phyloP scores from a whole-genome alignment of 768 basidiomycete species.

The Pleurotus eryngii region DNA sequence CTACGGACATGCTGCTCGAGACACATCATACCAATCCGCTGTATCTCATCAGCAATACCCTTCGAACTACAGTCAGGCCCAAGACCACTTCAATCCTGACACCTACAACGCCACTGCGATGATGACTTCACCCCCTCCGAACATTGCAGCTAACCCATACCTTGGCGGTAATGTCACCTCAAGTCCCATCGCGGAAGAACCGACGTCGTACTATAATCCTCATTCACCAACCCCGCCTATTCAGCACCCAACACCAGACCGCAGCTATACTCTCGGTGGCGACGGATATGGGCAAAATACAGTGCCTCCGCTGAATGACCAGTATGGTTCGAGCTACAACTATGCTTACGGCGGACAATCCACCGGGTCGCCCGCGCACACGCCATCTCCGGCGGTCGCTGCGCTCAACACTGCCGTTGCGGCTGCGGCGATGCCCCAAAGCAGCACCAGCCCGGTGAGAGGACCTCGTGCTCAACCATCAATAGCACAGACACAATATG shows the following conservation, averaged over 20 bases:
- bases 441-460: conserved; percentile 34
- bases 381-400: conserved; percentile 12
- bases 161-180: conserved; percentile 10
- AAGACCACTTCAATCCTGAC: conserved; percentile 35
- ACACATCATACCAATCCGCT: conserved; percentile 54
- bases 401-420: conserved; percentile 28
- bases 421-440: conserved; percentile 11
- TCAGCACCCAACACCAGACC: conserved; percentile 31
- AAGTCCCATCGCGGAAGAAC: background rate
- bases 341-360: conserved; percentile 21
- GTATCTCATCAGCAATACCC: conserved; percentile 47
- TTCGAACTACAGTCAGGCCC: conserved; percentile 42
- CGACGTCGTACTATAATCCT: conserved; percentile 24
- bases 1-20: conserved; percentile 55
- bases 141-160: conserved; percentile 10
- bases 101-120: conserved; percentile 33
- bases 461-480: conserved; percentile 38
- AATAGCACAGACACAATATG: conserved; percentile 17
- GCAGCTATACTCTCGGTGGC: conserved; percentile 56
- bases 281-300: conserved; percentile 50
- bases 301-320: conserved; percentile 37
- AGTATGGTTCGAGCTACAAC: conserved; percentile 12
- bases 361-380: conserved; percentile 30
- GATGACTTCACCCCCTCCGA: conserved; percentile 14
- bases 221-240: conserved; percentile 20